Evolutionary conservation across 2,329 filamentous ascomycete genomes (phyloP).

Genomic region (Pochonia chlamydosporia): DNA sequence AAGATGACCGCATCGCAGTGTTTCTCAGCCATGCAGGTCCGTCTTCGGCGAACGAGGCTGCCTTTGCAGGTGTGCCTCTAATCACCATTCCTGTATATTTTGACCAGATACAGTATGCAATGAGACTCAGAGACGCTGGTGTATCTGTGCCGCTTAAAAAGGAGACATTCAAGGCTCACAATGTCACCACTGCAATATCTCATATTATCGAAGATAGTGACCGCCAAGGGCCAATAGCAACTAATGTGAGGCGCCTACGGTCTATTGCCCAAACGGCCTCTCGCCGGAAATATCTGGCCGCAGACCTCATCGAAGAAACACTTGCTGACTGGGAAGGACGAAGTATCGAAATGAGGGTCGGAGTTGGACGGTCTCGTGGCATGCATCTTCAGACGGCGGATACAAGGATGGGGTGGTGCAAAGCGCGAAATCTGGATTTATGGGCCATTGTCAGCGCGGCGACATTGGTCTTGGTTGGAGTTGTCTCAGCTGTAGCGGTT

Average conservation of each 20-base stretch:
- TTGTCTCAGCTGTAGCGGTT: too few species aligned
- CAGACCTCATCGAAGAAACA: constrained; percentile 36
- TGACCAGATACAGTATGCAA: constrained; percentile 34
- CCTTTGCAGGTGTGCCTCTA: constrained; percentile 32
- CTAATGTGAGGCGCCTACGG: constrained; percentile 30
- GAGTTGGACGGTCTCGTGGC: too few species aligned
- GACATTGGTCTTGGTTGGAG: too few species aligned
- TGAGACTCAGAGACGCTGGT: constrained; percentile 28
- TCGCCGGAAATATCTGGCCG: constrained; percentile 30
- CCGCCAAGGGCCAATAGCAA: constrained; percentile 21
- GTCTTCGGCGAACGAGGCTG: constrained; percentile 33
- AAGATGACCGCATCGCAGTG: constrained; percentile 24
- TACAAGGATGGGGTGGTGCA: constrained; percentile 32
- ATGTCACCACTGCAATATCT: constrained; percentile 3
- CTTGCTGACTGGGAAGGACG: constrained; percentile 26
- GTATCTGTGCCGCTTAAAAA: constrained; percentile 31
- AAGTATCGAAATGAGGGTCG: constrained; percentile 1
- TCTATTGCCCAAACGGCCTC: constrained; percentile 31
- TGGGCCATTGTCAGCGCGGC: too few species aligned
- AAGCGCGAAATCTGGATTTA: constrained; percentile 34
- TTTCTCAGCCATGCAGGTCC: constrained; percentile 37
- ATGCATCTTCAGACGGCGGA: constrained; percentile 40
- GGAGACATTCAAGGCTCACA: constrained; percentile 23
- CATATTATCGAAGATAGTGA: constrained; percentile 16
- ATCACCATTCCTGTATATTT: constrained; percentile 32